Evolutionary conservation across 345 rosid genomes (phyloP).

Genomic region (Arabidopsis thaliana): DNA sequence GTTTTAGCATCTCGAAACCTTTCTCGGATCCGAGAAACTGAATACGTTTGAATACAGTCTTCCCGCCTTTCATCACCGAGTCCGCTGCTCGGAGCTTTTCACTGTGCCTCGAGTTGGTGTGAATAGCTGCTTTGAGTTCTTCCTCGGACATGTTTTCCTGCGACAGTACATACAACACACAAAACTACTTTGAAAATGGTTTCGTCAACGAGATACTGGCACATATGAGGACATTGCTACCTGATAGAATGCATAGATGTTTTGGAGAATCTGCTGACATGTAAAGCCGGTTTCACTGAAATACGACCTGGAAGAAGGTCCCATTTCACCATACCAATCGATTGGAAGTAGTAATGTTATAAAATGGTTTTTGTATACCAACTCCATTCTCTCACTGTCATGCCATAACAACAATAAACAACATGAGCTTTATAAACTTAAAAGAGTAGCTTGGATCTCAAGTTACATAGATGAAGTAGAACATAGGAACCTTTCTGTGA

Average conservation of each 20-base stretch:
- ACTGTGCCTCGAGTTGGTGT: slow-evolving; percentile 75
- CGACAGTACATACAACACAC: not conserved
- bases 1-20: slow-evolving; percentile 73
- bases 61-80: slow-evolving; percentile 42
- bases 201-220: not conserved
- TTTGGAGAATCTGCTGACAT: slow-evolving; percentile 70
- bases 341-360: slow-evolving; percentile 71
- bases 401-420: slow-evolving; percentile 5
- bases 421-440: not conserved
- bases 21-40: slow-evolving; percentile 69
- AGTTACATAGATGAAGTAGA: slow-evolving; percentile 22
- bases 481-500: slow-evolving; percentile 64
- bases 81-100: slow-evolving; percentile 63
- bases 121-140: slow-evolving; percentile 70
- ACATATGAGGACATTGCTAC: slow-evolving; percentile 42
- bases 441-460: not conserved
- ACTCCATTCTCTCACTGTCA: slow-evolving; percentile 68
- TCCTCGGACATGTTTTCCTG: slow-evolving; percentile 66
- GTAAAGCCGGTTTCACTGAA: slow-evolving; percentile 73
- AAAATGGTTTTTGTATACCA: slow-evolving; percentile 64
- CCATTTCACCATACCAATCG: slow-evolving; percentile 78
- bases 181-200: not conserved
- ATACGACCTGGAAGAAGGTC: slow-evolving; percentile 75
- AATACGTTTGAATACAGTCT: slow-evolving; percentile 58
- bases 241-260: slow-evolving; percentile 73